Percentiles rank a stretch among this genome's conserved stretches.
Conservation (phyloP, 768 basidiomycete species). For the Suillus paluster region DNA sequence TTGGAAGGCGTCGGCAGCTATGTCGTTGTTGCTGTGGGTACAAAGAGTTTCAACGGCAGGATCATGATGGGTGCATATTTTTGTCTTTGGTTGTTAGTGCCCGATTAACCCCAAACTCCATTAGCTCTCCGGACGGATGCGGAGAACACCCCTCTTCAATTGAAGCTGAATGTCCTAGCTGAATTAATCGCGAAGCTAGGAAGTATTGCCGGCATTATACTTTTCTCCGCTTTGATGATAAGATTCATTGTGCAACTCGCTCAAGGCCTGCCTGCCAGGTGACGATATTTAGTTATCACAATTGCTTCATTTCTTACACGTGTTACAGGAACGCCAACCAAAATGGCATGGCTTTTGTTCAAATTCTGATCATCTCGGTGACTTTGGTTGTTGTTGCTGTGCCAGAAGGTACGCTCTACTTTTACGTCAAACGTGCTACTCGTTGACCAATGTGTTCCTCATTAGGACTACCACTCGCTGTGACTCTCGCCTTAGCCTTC, state of each 20-base stretch:
- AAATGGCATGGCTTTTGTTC: conserved; percentile 89
- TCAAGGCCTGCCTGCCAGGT: conserved; percentile 60
- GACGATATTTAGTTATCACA: conserved; percentile 15
- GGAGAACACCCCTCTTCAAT: conserved; percentile 90
- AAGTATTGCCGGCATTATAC: conserved; percentile 74
- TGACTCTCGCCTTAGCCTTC: conserved; percentile 95
- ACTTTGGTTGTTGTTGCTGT: conserved; percentile 90
- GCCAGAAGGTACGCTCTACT: conserved; percentile 64
- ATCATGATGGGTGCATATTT: conserved; percentile 89
- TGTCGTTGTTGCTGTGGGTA: conserved; percentile 90
- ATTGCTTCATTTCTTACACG: not conserved
- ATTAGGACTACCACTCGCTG: conserved; percentile 88
- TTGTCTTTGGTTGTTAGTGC: not conserved
- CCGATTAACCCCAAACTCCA: conserved; percentile 3
- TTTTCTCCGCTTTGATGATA: conserved; percentile 89
- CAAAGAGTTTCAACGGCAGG: conserved; percentile 92
- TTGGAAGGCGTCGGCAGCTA: conserved; percentile 94
- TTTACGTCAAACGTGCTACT: not conserved
- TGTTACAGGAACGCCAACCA: conserved; percentile 65
- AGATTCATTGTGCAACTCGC: conserved; percentile 92
- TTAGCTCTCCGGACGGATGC: conserved; percentile 84
- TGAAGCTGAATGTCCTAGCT: conserved; percentile 92
- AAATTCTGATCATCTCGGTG: conserved; percentile 93
- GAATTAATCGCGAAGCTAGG: conserved; percentile 95
- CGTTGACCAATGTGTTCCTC: conserved; percentile 5